Base-by-base conservation (phyloP, 2,329 filamentous ascomycete species). In the Trichoderma koningii region DNA sequence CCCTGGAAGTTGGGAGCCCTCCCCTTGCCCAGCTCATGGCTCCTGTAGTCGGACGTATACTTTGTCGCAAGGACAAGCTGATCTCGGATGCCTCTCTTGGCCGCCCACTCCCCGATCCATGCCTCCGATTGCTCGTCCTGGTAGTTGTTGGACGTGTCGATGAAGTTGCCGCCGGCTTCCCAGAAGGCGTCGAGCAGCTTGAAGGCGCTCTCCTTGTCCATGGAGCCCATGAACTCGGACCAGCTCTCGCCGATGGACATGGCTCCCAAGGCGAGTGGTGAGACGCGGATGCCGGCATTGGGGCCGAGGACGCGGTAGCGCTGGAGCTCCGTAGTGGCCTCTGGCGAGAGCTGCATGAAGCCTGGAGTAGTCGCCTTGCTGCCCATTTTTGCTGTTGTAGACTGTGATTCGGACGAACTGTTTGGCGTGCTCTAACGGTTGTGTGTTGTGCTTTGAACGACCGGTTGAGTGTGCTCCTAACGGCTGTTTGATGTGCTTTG, bases 101-200 rank as follows among this genome's bases (percentile, higher is more conserved):
- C 66, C 76, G 83, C 79, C 80, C 82, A 85, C 68, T 84, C 80
- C 9, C 83, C 83, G 44, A 85, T 71, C 77, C 79, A 81, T n/a
- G 68, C 67, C 66, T 85, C 83, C 0, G 82, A 84, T 66, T 85
- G 75, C 65, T 81, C 81, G 55, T 77, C 66, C 67, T 84, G 79
- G 71, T 85, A 85, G 69, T 77, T 78, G 74, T 79, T 82, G 47
- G 81, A 69, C 12, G 84, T 87, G 70, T 88, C 86, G 69, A 88
- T 85, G 73, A 88, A 87, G 75, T 88, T 88, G 4, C 86, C 86
- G 3, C 85, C 86, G 0, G 79, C 47, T 2, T 62, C 63, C n/a
- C n/a, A 61, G 10, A 61, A 65, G 5, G 55, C 47, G n/a, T 65
- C 63, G 2, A 65, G 34, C 26, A 64, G 45, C 53, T 64, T 64